Evolutionary conservation across 192 early-diverging fungal species (phyloP).

Genomic region (Coemansia aciculifera): DNA sequence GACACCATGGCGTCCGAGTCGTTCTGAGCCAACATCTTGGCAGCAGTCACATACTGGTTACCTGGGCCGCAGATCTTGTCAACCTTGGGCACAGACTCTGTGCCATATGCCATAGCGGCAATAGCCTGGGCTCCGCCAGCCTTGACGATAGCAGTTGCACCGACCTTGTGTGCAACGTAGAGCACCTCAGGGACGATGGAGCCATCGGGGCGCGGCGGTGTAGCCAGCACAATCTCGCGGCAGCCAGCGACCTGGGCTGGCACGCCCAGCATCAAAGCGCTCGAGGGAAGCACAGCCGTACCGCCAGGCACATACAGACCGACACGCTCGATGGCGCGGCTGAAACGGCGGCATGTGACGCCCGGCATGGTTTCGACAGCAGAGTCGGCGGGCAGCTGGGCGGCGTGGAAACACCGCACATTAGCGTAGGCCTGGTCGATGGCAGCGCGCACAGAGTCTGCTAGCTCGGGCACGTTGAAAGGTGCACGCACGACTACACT

Average conservation of each 20-base stretch:
- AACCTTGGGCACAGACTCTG: slow-evolving; percentile 93
- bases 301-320: slow-evolving; percentile 99
- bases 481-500: slow-evolving; percentile 79
- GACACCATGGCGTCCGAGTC: slow-evolving; percentile 90
- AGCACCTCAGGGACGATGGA: slow-evolving; percentile 92
- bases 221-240: slow-evolving; percentile 91
- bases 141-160: slow-evolving; percentile 84
- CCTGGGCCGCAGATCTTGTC: slow-evolving; percentile 99
- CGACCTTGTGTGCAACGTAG: slow-evolving; percentile 97
- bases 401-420: slow-evolving; percentile 89
- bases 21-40: slow-evolving; percentile 97
- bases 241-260: slow-evolving; percentile 98
- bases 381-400: slow-evolving; percentile 73
- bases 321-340: slow-evolving; percentile 92
- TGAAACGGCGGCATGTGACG: slow-evolving; percentile 90
- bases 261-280: slow-evolving; percentile 94
- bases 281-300: slow-evolving; percentile 93
- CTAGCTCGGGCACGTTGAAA: slow-evolving; percentile 66
- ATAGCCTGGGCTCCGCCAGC: slow-evolving; percentile 99
- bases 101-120: slow-evolving; percentile 99
- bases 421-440: slow-evolving; percentile 97
- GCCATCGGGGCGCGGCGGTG: slow-evolving; percentile 91
- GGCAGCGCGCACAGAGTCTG: slow-evolving; percentile 67
- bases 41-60: slow-evolving; percentile 99
- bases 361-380: slow-evolving; percentile 98